Evolutionary conservation across 345 rosid species (phyloP), one percentile per base, ranked within the genome.

Genomic region (Populus davidiana): DNA sequence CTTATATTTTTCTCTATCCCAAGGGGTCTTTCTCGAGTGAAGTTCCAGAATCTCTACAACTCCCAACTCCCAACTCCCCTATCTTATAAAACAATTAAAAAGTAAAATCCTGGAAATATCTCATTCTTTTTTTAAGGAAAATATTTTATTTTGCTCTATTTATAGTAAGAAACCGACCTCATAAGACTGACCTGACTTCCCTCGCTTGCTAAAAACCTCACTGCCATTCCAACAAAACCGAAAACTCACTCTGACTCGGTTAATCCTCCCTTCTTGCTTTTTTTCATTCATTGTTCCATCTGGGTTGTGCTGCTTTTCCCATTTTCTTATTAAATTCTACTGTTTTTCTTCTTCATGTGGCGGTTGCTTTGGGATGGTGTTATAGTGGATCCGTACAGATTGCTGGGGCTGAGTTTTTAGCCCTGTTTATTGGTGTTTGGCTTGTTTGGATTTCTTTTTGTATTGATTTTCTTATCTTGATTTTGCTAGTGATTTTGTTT

Each of bases 181-280:
- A 36, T 17, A 41, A 27, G 70, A 71, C 36, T n/a, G 25, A 18
- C 47, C 27, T 27, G 38, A 5, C 59, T 39, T 9, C 63, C 27
- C 27, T 3, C 10, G 27, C 27, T 12, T 1, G 33, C 49, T 29
- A 18, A 20, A 43, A 70, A 72, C 63, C 71, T 69, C 70, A 52
- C 73, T 69, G 50, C 36, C 33, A 10, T 21, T 50, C 52, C 56
- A 13, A 23, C 11, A 27, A 8, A 67, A 54, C 52, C 14, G 16
- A 62, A 56, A 62, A 63, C 73, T 31, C 74, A 67, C 69, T 43
- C 56, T 78, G 65, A 61, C 76, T 77, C 67, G 79, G 88, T 88
- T 78, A 83, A 87, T 81, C 52, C 79, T 77, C 81, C 65, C 76
- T 67, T 31, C 23, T 67, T 31, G 7, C 6, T 67, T 67, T 13